phyloP scores from a whole-genome alignment of 768 basidiomycete species.

The Pulveroboletus frians region DNA sequence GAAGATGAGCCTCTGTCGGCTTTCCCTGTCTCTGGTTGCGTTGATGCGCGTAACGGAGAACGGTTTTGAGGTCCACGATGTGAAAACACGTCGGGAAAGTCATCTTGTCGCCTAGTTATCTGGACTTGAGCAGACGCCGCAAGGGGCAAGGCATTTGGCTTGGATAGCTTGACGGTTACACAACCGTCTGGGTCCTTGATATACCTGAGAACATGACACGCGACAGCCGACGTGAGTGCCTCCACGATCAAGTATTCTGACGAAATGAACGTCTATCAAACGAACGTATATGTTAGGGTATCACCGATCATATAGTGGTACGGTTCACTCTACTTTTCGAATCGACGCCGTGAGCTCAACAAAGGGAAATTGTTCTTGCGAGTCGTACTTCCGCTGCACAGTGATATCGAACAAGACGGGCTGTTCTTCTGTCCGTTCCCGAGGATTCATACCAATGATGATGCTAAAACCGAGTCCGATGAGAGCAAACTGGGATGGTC shows the following conservation, averaged over 20 bases:
- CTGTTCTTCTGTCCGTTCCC: slow-evolving; percentile 64
- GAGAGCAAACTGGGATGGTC: slow-evolving; percentile 23
- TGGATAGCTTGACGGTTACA: slow-evolving; percentile 56
- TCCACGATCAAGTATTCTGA: slow-evolving; percentile 65
- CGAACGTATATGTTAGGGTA: background rate
- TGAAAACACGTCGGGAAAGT: slow-evolving; percentile 29
- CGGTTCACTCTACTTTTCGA: background rate
- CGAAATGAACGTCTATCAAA: slow-evolving; percentile 45
- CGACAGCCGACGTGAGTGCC: slow-evolving; percentile 56
- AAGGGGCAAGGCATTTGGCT: slow-evolving; percentile 66
- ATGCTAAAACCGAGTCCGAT: slow-evolving; percentile 44
- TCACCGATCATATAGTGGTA: background rate
- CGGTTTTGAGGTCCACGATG: background rate
- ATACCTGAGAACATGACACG: slow-evolving; percentile 39
- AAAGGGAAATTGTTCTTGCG: slow-evolving; percentile 11
- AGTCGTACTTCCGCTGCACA: slow-evolving; percentile 14
- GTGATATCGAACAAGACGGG: slow-evolving; percentile 50
- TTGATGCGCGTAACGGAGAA: background rate
- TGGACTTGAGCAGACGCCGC: slow-evolving; percentile 61
- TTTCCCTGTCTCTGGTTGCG: background rate
- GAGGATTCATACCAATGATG: slow-evolving; percentile 64
- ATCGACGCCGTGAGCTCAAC: slow-evolving; percentile 31
- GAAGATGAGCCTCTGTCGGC: background rate
- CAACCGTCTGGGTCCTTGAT: slow-evolving; percentile 17
- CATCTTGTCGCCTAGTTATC: slow-evolving; percentile 42